Conservation (phyloP, 768 basidiomycete species). For the Bullera alba region DNA sequence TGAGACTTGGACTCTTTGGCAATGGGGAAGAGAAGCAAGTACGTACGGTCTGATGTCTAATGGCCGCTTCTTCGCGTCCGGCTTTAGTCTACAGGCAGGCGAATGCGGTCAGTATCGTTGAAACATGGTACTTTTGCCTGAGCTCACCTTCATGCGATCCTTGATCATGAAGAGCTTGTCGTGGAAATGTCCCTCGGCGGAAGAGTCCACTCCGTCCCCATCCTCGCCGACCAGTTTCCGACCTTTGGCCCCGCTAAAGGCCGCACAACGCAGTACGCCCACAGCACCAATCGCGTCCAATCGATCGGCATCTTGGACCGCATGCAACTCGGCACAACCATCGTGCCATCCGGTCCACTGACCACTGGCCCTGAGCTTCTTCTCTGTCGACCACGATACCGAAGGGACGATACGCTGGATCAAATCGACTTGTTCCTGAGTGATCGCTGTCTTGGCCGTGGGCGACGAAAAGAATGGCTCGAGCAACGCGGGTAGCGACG, state of each 20-base stretch:
- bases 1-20: no score
- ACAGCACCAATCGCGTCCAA: conserved; percentile 76
- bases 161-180: conserved; percentile 74
- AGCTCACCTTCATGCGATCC: conserved; percentile 58
- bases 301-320: conserved; percentile 72
- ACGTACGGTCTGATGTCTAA: no score
- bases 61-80: no score
- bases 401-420: conserved; percentile 57
- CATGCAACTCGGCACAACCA: conserved; percentile 67
- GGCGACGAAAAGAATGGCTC: conserved; percentile 8
- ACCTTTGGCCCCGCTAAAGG: conserved; percentile 45
- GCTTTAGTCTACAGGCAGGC: no score
- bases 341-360: conserved; percentile 63
- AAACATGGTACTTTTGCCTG: no score
- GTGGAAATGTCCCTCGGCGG: conserved; percentile 74
- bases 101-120: no score
- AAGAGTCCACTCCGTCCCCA: conserved; percentile 49
- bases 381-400: conserved; percentile 78
- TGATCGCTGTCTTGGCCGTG: background rate
- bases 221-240: conserved; percentile 51
- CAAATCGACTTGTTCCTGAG: conserved; percentile 2
- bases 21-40: no score
- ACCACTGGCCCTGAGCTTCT: conserved; percentile 55
- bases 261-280: conserved; percentile 65
- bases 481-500: conserved; percentile 15